Evolutionary conservation across 2,329 filamentous ascomycete genomes (phyloP).

Genomic region (Alternaria metachromatica): DNA sequence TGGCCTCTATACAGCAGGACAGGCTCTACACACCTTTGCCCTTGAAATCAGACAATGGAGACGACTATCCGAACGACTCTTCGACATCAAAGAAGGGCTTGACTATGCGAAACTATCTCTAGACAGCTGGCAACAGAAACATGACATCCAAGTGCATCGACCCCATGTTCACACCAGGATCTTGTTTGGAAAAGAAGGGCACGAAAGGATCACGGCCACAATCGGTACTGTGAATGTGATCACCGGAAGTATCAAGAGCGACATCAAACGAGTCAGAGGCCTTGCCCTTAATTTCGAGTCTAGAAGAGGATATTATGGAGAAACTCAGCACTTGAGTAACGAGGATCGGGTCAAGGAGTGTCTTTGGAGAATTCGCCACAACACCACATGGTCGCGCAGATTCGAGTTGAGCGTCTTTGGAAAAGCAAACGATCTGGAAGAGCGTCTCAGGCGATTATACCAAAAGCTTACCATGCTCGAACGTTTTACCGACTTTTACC

Average conservation of each 20-base stretch:
- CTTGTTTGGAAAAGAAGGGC: constrained; percentile 31
- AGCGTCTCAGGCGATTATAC: constrained; percentile 24
- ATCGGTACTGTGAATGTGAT: constrained; percentile 23
- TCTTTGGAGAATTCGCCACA: constrained; percentile 23
- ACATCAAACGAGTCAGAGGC: constrained; percentile 26
- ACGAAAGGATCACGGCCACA: constrained; percentile 21
- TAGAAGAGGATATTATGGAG: neutral
- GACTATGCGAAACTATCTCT: constrained; percentile 26
- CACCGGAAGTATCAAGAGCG: constrained; percentile 14
- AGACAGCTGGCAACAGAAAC: constrained; percentile 33
- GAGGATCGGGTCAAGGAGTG: constrained; percentile 26
- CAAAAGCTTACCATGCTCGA: constrained; percentile 30
- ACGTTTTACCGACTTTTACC: constrained; percentile 27
- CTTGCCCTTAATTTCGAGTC: constrained; percentile 21
- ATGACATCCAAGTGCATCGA: constrained; percentile 26
- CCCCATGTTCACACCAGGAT: constrained; percentile 28
- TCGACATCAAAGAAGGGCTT: constrained; percentile 32
- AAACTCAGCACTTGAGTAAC: constrained; percentile 5
- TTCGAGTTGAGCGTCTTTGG: constrained; percentile 27
- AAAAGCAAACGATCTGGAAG: constrained; percentile 26
- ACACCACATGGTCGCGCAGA: constrained; percentile 27
- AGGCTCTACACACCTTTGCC: constrained; percentile 26
- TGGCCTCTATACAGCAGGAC: constrained; percentile 22
- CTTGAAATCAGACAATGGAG: constrained; percentile 26
- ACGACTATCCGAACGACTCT: constrained; percentile 27